Base-by-base conservation (phyloP, 371 early-diverging fungal species). In the Mucor piriformis region DNA sequence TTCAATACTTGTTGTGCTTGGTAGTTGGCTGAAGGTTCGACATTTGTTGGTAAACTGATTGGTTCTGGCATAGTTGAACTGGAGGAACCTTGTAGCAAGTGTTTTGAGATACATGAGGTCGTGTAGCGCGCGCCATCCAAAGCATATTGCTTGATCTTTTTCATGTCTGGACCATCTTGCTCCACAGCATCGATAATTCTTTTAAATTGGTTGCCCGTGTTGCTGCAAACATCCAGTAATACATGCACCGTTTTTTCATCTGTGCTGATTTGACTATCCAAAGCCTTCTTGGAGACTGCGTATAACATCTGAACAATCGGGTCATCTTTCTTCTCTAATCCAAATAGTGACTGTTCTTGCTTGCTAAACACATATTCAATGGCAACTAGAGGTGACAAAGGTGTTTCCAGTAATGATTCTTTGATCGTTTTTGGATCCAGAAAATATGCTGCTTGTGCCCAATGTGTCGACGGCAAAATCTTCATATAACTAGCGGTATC, bases 251-350 rank as follows among this genome's bases (percentile, higher is more conserved):
- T 48, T 34, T 4, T 53, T 54, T 53, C 29, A 12, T 50, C 51
- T 13, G 24, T 23, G 11, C 32, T 38, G 15, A 50, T 29, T 50
- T 58, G 40, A 43, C 49, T 38, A 16, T 50, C 51, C n/a, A 58
- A 49, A n/a, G 42, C 44, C 38, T 20, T 25, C 49, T 32, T 61
- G 15, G 16, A 23, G 10, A 61, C 20, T 1, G 15, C 29, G 23
- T 61, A 61, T 6, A 61, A 21, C 54, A 61, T 54, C 25, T 54
- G 40, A 1, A 61, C 49, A n/a, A 35, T 54, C n/a, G 61, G 54
- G 27, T 61, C 49, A 49, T 54, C 23, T 37, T 44, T 61, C 12
- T 50, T 32, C 44, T 53, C 54, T 13, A 50, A 29, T 10, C 53
- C 43, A 42, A 48, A 51, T 10, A 54, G 43, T 12, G 54, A 53